Base-by-base conservation (phyloP, 352 stramenopile species). In the Phytophthora idaei region DNA sequence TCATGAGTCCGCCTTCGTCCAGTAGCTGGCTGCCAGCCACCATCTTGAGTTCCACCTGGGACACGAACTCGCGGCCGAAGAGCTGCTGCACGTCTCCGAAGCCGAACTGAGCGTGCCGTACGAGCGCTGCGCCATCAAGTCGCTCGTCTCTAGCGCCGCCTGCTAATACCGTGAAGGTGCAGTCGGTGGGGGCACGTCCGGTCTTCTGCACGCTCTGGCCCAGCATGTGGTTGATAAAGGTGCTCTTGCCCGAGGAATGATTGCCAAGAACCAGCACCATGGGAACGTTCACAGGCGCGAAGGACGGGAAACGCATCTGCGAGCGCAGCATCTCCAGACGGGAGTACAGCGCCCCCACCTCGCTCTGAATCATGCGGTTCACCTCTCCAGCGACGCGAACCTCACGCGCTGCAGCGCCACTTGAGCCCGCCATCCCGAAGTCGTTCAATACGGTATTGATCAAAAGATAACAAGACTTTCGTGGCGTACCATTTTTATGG, bases 221-320 rank as follows among this genome's bases (percentile, higher is more conserved):
- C 47, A 95, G 73, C 85, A 95, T 94, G 75, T 95, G 77, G 66
- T 95, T 95, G 70, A 95, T 95, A 59, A 95, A 94, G 6, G 87
- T 95, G 63, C 78, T 90, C 67, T 95, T 95, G 28, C 87, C 87
- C 3, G 84, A 93, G 58, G 85, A 94, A 64, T 95, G 87, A 58
- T 95, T 95, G 54, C 87, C 87, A 65, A 95, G 65, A 42, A 95
- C 85, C 44, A 95, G 62, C 56, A 95, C 85, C 86, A 94, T 94
- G 36, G 87, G 87, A 5, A 90, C 60, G 61, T 91, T 92, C 39
- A 95, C 87, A 0, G 78, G 79, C 47, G 78, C 79, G 39, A 95
- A 94, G 36, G 85, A 93, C 61, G 87, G 83, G 74, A 94, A 94
- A 59, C 87, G 88, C 68, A 73, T 72, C 56, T 88, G 67, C 37